Conservation (phyloP, 108 stramenopile species). For the Mayamaea pseudoterrestris region DNA sequence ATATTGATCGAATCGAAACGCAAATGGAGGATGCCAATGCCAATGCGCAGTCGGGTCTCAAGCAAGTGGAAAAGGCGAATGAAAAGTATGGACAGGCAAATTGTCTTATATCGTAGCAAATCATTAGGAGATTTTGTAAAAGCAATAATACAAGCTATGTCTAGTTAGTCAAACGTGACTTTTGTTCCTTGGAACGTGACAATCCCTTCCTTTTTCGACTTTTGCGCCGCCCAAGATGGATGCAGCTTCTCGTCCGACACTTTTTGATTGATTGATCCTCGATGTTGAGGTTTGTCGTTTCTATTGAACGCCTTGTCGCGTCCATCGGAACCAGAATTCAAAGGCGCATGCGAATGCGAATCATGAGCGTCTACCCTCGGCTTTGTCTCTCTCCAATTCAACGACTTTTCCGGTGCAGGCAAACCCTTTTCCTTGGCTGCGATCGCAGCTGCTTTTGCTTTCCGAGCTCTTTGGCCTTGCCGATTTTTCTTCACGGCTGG, state of each 20-base stretch:
- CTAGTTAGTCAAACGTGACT: not conserved
- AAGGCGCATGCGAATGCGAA: slow-evolving; percentile 2
- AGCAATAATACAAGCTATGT: too few relatives aligned
- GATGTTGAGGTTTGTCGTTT: not conserved
- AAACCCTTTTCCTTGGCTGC: slow-evolving; percentile 56
- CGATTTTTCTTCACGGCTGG: slow-evolving; percentile 69
- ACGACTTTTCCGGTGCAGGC: slow-evolving; percentile 24
- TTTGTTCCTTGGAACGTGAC: slow-evolving; percentile 59
- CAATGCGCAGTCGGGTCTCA: slow-evolving; percentile 65
- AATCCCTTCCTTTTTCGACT: slow-evolving; percentile 59
- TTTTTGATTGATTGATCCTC: slow-evolving; percentile 1
- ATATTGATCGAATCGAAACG: slow-evolving; percentile 71
- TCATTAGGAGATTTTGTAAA: not conserved
- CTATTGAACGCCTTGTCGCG: not conserved
- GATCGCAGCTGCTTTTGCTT: slow-evolving; percentile 63
- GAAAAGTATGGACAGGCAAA: slow-evolving; percentile 24
- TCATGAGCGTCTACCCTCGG: slow-evolving; percentile 5
- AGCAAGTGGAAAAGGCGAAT: slow-evolving; percentile 80
- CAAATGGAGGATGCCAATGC: slow-evolving; percentile 71
- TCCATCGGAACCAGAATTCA: not conserved
- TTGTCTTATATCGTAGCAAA: slow-evolving; percentile 19
- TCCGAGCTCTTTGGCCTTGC: slow-evolving; percentile 64
- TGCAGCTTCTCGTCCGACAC: slow-evolving; percentile 25
- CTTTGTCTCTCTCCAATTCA: slow-evolving; percentile 72
- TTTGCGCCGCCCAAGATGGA: slow-evolving; percentile 75